Evolutionary conservation across 2,329 filamentous ascomycete species (phyloP), one percentile per base, ranked within the genome.

Genomic region (Knoxdaviesia capensis): DNA sequence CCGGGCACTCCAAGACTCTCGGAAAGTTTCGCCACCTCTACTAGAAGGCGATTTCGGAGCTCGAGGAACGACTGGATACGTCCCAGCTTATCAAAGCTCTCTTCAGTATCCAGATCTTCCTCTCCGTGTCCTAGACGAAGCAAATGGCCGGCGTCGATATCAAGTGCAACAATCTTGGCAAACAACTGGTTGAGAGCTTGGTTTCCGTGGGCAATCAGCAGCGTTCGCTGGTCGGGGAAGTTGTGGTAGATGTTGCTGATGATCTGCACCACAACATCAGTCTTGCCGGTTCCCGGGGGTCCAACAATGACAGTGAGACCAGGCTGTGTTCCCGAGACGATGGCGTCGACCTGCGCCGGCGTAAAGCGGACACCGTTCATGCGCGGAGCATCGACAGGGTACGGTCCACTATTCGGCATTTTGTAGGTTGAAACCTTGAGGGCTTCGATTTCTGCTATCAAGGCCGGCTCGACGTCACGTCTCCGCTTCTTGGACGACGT

Each of bases 181-280:
- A 98, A 98, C 1, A 98, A 68, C 56, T 98, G 90, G 53, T 98
- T 98, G 7, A 98, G 66, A 2, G 90, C 92, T 58, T 98, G 92
- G 54, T 98, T 98, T 59, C 88, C 96, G 58, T 98, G 90, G 5
- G 90, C 90, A 48, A 98, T 76, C 36, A 98, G 73, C 11, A 98
- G 64, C 1, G 90, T 98, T 51, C 85, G 80, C 58, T 98, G 86
- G 48, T 79, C 69, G 6, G 90, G 87, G 56, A 94, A 98, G 60
- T 96, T 94, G 64, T 96, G 88, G 55, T 98, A 98, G 51, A 98
- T 81, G 57, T 96, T 94, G 64, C 84, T 94, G 61, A 98, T 98
- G 56, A 96, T 92, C 58, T 98, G 90, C 5, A 88, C 94, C 39
- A 86, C 87, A 42, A 98, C 90, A 59, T 98, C 90, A n/a, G 90